Evolutionary conservation across 306 rosid genomes (phyloP).

Genomic region (Cyamopsis tetragonoloba): DNA sequence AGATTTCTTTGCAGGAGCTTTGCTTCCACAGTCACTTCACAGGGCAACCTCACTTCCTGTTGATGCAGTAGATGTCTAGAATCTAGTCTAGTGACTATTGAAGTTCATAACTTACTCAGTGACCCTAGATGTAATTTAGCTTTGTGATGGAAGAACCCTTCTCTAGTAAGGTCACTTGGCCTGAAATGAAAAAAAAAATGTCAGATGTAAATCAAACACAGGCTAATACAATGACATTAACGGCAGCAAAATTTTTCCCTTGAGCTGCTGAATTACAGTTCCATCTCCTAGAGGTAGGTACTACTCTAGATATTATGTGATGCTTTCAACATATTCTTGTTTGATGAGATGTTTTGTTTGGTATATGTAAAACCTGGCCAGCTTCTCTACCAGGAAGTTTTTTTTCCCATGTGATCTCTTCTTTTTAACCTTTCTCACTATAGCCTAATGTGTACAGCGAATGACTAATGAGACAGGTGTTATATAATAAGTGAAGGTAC

Average conservation of each 20-base stretch:
- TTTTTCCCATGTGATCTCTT: background rate
- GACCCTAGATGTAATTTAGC: conserved; percentile 18
- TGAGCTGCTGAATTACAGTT: conserved; percentile 15
- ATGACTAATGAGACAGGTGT: background rate
- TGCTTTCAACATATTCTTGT: background rate
- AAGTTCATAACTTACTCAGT: conserved; percentile 18
- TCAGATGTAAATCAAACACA: conserved; percentile 31
- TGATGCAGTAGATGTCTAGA: conserved; percentile 73
- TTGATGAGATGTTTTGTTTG: conserved; percentile 7
- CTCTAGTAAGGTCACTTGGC: conserved; percentile 23
- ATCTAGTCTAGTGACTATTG: conserved; percentile 33
- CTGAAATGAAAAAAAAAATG: conserved; percentile 9
- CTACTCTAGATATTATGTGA: background rate
- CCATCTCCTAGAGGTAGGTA: conserved; percentile 9
- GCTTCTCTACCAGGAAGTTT: background rate
- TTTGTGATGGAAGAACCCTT: conserved; percentile 28
- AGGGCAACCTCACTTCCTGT: conserved; percentile 97
- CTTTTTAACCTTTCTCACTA: background rate
- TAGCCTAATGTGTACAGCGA: conserved; percentile 9
- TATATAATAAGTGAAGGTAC: background rate
- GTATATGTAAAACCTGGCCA: background rate
- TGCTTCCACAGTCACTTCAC: conserved; percentile 68
- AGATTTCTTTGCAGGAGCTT: conserved; percentile 56
- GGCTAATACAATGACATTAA: conserved; percentile 27
- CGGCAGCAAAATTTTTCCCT: conserved; percentile 6